Evolutionary conservation across 169 alveolate genomes (phyloP), one percentile per base, ranked within the genome.

Genomic region (Besnoitia besnoiti): DNA sequence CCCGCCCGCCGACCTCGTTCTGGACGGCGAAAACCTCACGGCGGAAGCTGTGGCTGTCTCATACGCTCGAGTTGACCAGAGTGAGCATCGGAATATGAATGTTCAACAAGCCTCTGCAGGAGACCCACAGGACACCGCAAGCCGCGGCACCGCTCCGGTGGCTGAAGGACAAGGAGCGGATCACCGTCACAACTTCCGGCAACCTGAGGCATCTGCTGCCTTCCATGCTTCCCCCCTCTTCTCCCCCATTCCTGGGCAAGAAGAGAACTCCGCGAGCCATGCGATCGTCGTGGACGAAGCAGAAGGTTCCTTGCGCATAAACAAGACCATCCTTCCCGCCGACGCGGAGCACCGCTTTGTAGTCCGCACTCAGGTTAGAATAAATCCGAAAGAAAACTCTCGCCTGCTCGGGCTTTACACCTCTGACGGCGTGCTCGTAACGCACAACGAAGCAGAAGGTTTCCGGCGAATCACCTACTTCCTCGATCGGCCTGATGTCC

Each of bases 371-470:
- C 75, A 49, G n/a, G 96, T 92, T 33, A 82, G 46, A 46, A 92
- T 94, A 21, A 85, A 39, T 62, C 96, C 96, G 24, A 85, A 92
- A 49, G 87, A 90, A 61, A 94, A 94, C 82, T 40, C 90, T 21
- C 93, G 88, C 89, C 93, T 42, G 49, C 30, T 51, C 0, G 91
- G 94, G 51, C 95, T 98, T 44, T 98, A 97, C 91, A 96, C 94
- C 94, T 92, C 97, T 24, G 97, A 97, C 73, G 96, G 96, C 84
- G 85, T 96, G 55, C 96, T 96, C 79, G 97, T 97, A 61, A 97
- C 99, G 0, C 98, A 98, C 94, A 97, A 98, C 91, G 99, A 98
- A 92, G 96, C 99, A 0, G 97, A 97, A 85, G 99, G 99, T 1
- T 96, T 97, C 92, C 95, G 99, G 50, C 94, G 98, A 44, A 96